Conservation (phyloP, 1,284 basidiomycete genomes). For the Marasmius sp. region DNA sequence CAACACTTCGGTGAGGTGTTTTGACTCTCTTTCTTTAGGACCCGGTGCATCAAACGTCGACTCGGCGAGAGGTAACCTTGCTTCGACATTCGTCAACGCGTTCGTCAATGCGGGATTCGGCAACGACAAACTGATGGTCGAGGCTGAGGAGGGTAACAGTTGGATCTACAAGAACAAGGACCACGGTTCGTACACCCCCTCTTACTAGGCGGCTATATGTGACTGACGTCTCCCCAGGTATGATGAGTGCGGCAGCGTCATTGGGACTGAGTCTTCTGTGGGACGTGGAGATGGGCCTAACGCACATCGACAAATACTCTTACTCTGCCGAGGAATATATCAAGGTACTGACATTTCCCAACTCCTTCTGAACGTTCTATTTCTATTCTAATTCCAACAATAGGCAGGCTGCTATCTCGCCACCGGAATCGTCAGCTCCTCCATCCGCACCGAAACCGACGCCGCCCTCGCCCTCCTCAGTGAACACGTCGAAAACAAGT, state of each 20-base stretch:
- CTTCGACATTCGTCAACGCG: conserved; percentile 97
- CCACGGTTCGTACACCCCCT: conserved; percentile 57
- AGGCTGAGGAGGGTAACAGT: conserved; percentile 92
- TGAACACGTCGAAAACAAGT: conserved; percentile 91
- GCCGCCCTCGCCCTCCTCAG: conserved; percentile 89
- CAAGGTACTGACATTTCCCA: conserved; percentile 53
- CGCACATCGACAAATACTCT: conserved; percentile 97
- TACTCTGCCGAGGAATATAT: conserved; percentile 97
- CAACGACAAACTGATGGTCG: conserved; percentile 98
- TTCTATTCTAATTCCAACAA: conserved; percentile 1
- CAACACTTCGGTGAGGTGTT: background rate
- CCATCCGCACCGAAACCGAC: conserved; percentile 92
- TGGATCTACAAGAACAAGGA: conserved; percentile 99
- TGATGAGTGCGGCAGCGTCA: conserved; percentile 96
- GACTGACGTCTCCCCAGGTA: conserved; percentile 51
- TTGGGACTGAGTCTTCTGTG: conserved; percentile 92
- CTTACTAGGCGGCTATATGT: background rate
- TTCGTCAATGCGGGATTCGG: conserved; percentile 99
- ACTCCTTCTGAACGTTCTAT: background rate
- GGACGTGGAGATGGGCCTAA: conserved; percentile 95
- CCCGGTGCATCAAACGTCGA: conserved; percentile 76
- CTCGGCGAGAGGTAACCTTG: conserved; percentile 92
- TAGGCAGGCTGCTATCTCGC: conserved; percentile 93
- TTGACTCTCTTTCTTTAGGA: conserved; percentile 35
- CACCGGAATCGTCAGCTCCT: conserved; percentile 90